Percentiles rank a stretch among this genome's conserved stretches.
Conservation (phyloP, 1,284 basidiomycete genomes). For the Malassezia yamatoensis region DNA sequence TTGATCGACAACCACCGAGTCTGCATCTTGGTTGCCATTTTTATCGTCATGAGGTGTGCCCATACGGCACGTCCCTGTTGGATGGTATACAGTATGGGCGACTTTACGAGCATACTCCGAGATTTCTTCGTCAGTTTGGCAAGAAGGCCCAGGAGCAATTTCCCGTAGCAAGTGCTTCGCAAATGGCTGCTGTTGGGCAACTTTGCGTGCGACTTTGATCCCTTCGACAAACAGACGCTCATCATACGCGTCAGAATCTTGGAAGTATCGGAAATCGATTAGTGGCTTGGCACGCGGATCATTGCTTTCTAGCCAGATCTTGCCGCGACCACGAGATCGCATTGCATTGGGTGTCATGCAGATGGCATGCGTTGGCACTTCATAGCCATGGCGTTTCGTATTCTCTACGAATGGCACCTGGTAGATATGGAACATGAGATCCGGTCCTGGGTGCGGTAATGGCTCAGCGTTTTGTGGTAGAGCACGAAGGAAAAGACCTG, state of each 20-base stretch:
- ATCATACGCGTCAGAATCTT: conserved; percentile 52
- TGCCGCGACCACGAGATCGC: conserved; percentile 50
- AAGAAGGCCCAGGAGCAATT: conserved; percentile 45
- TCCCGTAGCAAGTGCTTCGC: conserved; percentile 49
- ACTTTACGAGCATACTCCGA: conserved; percentile 43
- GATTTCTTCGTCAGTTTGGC: conserved; percentile 43
- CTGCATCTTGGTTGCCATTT: conserved; percentile 10
- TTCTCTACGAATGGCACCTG: conserved; percentile 45
- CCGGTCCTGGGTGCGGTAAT: conserved; percentile 37
- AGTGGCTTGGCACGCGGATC: conserved; percentile 51
- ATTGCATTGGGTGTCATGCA: conserved; percentile 49
- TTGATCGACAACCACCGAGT: conserved; percentile 39
- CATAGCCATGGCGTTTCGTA: conserved; percentile 46
- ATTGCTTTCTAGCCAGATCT: conserved; percentile 47
- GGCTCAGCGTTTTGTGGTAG: conserved; percentile 32
- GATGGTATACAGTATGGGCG: conserved; percentile 49
- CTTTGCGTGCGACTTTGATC: conserved; percentile 52
- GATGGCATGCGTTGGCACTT: conserved; percentile 45
- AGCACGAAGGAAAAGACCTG: conserved; percentile 44
- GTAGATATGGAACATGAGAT: conserved; percentile 49
- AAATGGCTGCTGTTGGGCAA: conserved; percentile 52
- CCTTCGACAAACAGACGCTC: conserved; percentile 52
- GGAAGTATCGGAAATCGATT: conserved; percentile 54
- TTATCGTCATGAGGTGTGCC: conserved; percentile 27
- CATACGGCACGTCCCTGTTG: conserved; percentile 47